These are phyloP conservation scores for Aspergillus hortae DNA, from an alignment of 2,329 filamentous ascomycete genomes.

Conservation along the genomic window DNA sequence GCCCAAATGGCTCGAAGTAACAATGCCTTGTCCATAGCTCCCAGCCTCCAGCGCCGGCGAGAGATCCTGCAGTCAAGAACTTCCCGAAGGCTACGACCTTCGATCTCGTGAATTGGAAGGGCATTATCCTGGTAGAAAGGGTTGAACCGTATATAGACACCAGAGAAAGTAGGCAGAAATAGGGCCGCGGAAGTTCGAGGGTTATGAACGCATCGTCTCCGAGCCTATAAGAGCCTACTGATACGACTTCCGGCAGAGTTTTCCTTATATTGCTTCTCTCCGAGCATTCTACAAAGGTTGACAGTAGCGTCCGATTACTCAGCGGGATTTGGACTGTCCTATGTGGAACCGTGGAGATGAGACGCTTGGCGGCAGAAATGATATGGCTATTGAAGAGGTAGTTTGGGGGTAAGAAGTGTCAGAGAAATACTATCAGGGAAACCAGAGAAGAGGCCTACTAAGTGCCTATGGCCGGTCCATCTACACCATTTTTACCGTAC, in stretches of 20 bases:
- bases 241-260: neutral
- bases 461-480: too few relatives aligned
- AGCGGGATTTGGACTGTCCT: neutral
- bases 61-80: neutral
- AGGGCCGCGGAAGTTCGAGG: neutral
- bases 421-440: too few relatives aligned
- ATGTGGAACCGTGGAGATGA: too few relatives aligned
- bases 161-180: neutral
- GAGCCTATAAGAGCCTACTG: neutral
- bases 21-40: neutral
- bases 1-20: slow-evolving; percentile 3
- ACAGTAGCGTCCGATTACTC: neutral
- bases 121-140: neutral
- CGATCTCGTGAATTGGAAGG: neutral
- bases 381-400: too few relatives aligned
- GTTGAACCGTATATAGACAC: neutral
- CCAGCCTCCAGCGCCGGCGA: neutral
- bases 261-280: neutral
- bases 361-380: too few relatives aligned
- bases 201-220: neutral
- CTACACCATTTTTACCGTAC: too few relatives aligned
- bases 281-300: neutral
- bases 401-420: too few relatives aligned
- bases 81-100: neutral
- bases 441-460: too few relatives aligned